phyloP scores from a whole-genome alignment of 106 monocot genomes.

The Phalaenopsis aphrodite region DNA sequence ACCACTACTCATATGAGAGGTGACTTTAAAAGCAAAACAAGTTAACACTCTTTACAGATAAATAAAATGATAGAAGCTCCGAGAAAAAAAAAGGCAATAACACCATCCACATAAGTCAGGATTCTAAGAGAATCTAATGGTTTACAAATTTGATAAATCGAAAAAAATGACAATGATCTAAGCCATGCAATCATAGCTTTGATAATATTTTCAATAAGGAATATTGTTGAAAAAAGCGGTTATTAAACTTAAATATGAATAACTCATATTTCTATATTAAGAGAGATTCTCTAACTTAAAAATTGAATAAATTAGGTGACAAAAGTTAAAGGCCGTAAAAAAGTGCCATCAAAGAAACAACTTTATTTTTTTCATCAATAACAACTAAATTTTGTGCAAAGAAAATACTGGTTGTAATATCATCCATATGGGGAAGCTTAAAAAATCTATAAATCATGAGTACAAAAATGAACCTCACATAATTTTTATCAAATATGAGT shows the following conservation, averaged over 20 bases:
- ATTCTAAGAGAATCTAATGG: background rate
- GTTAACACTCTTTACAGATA: background rate
- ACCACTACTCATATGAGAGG: background rate
- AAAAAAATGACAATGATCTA: background rate
- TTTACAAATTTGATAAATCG: background rate
- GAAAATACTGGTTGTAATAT: background rate
- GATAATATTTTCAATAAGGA: background rate
- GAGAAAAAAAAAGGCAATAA: background rate
- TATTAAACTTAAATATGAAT: background rate
- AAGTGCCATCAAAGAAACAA: background rate
- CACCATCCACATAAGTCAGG: background rate
- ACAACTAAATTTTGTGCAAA: background rate
- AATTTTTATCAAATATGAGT: background rate
- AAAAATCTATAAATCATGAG: no score
- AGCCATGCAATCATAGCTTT: background rate
- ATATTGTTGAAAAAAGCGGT: background rate
- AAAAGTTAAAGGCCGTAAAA: background rate
- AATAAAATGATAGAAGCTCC: background rate
- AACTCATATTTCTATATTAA: background rate
- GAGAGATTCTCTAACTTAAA: background rate
- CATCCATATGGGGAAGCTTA: no score
- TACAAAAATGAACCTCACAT: no score
- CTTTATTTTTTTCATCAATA: background rate
- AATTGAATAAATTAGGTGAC: background rate
- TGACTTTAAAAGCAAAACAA: background rate